Conservation (phyloP, 2,329 filamentous ascomycete species). For the Pseudogymnoascus sp. region DNA sequence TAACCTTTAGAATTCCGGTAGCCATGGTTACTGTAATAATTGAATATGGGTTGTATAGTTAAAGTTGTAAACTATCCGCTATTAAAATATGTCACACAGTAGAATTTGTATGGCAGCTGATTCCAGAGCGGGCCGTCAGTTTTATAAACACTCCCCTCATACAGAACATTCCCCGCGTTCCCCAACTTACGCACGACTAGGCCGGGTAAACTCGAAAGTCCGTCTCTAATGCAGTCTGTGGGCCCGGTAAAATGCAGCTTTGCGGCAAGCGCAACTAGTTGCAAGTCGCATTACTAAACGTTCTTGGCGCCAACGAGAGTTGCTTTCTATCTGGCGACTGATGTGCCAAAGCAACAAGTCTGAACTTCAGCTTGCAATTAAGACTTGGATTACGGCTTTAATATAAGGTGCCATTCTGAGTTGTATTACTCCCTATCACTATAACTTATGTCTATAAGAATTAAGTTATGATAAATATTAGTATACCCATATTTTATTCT, state of each 20-base stretch:
- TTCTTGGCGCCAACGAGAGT: not conserved
- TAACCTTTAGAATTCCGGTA: constrained; percentile 26
- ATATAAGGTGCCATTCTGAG: not conserved
- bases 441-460: not conserved
- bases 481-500: not conserved
- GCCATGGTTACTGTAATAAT: constrained; percentile 14
- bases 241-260: not conserved
- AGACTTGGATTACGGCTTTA: not conserved
- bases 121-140: not conserved
- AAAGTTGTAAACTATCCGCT: not conserved
- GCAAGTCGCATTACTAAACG: not conserved
- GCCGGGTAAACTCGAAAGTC: not conserved
- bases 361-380: not conserved
- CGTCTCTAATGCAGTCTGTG: not conserved
- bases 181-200: constrained; percentile 1
- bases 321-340: not conserved
- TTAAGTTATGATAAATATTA: not conserved
- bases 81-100: not conserved
- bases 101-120: not conserved
- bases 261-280: not conserved
- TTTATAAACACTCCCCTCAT: not conserved
- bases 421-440: not conserved
- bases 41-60: not conserved
- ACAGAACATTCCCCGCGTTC: not conserved
- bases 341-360: not conserved